Evolutionary conservation across 2,329 filamentous ascomycete genomes (phyloP), one percentile per base, ranked within the genome.

Genomic region (Plectosphaerella cucumerina): DNA sequence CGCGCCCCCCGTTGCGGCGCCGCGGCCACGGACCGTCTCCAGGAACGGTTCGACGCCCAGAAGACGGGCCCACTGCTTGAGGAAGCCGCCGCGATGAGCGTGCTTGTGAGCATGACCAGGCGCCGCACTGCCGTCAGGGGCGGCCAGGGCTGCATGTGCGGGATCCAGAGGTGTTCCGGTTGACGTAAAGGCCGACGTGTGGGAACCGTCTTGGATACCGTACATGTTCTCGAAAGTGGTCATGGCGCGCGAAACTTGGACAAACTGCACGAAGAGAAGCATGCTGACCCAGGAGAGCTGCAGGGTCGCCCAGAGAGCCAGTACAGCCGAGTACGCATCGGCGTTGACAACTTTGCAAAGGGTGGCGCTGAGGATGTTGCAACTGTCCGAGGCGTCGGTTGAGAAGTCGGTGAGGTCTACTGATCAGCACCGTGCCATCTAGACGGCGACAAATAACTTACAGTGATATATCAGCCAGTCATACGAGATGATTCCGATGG

Each of bases 211-310:
- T 52, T 84, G 80, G 54, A 91, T 80, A 47, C 90, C 87, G 56
- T 86, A 85, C 92, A 99, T 97, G 68, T 92, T 96, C 70, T 99
- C 94, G 70, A 89, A 97, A 0, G 94, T 99, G 1, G 94, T 99
- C 76, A 96, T 87, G 51, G 92, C 95, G 54, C 91, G 85, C 0
- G 91, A 88, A 48, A 99, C 86, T 65, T 99, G 94, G 47, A 97
- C 79, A 48, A 97, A 84, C 66, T 99, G 95, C 5, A 97, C 95
- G 57, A 91, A 87, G 53, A 97, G 79, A 33, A 99, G 84, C 92
- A 99, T 97, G n/a, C 87, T 86, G 3, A 97, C 90, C 94, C 94
- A 99, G 18, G 90, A 87, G 31, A 97, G 80, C 68, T 99, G 95
- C 42, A 97, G 74, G 2, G 81, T 79, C 6, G 81, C 81, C 94